These are phyloP conservation scores for Neospermospora avenae DNA, from an alignment of 2,329 filamentous ascomycete species.

Conservation along the genomic window DNA sequence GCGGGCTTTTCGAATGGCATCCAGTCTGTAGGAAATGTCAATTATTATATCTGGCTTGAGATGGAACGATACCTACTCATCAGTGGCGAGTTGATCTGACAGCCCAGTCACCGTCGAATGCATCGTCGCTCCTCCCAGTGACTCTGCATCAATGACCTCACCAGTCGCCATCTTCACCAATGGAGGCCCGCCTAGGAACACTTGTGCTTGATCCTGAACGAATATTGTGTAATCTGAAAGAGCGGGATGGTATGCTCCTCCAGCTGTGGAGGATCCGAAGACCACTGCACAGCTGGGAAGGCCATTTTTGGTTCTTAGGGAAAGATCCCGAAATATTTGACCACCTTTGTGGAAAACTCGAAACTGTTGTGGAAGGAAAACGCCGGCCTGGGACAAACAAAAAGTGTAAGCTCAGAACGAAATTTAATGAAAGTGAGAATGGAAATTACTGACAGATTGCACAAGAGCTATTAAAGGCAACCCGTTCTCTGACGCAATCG, in stretches of 20 bases:
- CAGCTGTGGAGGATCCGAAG: slow-evolving; percentile 44
- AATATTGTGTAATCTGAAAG: slow-evolving; percentile 44
- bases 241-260: slow-evolving; percentile 41
- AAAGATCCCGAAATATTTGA: slow-evolving; percentile 42
- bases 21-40: slow-evolving; percentile 33
- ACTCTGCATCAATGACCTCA: slow-evolving; percentile 41
- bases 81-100: slow-evolving; percentile 42
- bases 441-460: slow-evolving; percentile 34
- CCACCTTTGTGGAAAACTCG: slow-evolving; percentile 44
- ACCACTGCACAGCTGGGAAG: slow-evolving; percentile 43
- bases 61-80: slow-evolving; percentile 37
- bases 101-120: slow-evolving; percentile 42
- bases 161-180: slow-evolving; percentile 47
- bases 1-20: slow-evolving; percentile 40
- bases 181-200: slow-evolving; percentile 43
- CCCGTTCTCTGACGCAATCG: slow-evolving; percentile 40
- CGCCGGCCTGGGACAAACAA: slow-evolving; percentile 34
- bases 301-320: slow-evolving; percentile 38
- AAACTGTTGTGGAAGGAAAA: slow-evolving; percentile 44
- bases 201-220: slow-evolving; percentile 42
- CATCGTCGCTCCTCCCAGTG: slow-evolving; percentile 41
- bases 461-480: slow-evolving; percentile 40
- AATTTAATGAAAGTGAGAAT: not conserved
- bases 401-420: not conserved
- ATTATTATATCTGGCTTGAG: not conserved